phyloP scores from a whole-genome alignment of 129 eudicot species.

The Flaveria brownii region DNA sequence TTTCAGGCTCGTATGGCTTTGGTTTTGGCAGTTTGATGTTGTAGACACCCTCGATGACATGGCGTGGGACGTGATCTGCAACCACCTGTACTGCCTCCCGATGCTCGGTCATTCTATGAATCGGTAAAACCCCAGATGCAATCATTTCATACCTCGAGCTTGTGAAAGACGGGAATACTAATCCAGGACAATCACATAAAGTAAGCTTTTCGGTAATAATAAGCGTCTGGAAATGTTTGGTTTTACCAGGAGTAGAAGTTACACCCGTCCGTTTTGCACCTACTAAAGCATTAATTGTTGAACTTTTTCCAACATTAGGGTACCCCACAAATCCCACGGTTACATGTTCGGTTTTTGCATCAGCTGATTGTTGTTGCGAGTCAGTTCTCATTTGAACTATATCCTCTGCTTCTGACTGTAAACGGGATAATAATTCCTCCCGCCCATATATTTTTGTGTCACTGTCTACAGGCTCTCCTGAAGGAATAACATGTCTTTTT shows the following conservation, averaged over 20 bases:
- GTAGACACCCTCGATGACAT: conserved; percentile 61
- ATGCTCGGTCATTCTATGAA: conserved; percentile 87
- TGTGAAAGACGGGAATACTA: conserved; percentile 89
- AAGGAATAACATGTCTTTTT: conserved; percentile 30
- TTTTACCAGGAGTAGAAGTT: conserved; percentile 94
- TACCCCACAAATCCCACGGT: conserved; percentile 94
- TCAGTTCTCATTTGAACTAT: conserved; percentile 48
- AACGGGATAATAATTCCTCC: conserved; percentile 75
- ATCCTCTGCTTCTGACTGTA: conserved; percentile 89
- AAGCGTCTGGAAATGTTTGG: conserved; percentile 90
- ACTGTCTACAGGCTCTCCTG: conserved; percentile 20
- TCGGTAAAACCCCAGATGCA: conserved; percentile 89
- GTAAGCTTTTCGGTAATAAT: conserved; percentile 79
- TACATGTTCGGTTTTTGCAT: conserved; percentile 42
- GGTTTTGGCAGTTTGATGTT: conserved; percentile 80
- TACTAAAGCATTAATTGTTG: conserved; percentile 92
- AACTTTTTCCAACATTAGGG: conserved; percentile 95
- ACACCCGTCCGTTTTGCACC: conserved; percentile 86
- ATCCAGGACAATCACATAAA: conserved; percentile 92
- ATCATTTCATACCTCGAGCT: conserved; percentile 97
- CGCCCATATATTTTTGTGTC: conserved; percentile 68
- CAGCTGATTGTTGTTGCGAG: conserved; percentile 29
- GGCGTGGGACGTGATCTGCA: conserved; percentile 69
- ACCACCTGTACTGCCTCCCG: conserved; percentile 86
- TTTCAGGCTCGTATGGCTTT: conserved; percentile 71